Percentiles rank a stretch among this genome's conserved stretches.
Conservation (phyloP, 805 yeast genomes). For the Saccharomycopsis guyanensis region DNA sequence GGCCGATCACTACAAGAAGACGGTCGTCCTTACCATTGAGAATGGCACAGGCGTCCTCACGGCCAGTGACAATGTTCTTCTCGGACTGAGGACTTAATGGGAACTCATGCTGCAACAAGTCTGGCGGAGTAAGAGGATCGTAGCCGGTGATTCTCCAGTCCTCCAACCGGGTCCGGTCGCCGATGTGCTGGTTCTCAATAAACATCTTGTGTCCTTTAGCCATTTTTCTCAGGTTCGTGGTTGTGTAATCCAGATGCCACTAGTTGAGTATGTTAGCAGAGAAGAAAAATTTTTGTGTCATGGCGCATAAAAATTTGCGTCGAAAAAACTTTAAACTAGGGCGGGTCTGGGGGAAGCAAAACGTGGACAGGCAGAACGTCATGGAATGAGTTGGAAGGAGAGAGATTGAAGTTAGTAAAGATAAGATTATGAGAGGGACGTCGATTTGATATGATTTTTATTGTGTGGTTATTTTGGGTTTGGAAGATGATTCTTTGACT, state of each 20-base stretch:
- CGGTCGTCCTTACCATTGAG: constrained; percentile 75
- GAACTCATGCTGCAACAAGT: constrained; percentile 76
- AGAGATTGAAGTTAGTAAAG: too few relatives aligned
- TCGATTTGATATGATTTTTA: too few relatives aligned
- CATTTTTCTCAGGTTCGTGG: constrained; percentile 27
- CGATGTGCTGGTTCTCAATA: constrained; percentile 74
- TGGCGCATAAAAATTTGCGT: background rate
- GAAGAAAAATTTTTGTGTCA: background rate
- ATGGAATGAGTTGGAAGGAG: too few relatives aligned
- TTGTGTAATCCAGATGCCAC: too few relatives aligned
- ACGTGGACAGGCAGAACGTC: too few relatives aligned
- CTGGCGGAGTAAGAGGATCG: constrained; percentile 93
- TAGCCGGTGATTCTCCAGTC: constrained; percentile 80
- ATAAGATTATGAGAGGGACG: too few relatives aligned
- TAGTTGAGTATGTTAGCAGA: too few relatives aligned
- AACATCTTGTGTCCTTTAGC: constrained; percentile 48
- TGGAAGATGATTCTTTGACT: too few relatives aligned
- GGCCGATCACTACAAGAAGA: constrained; percentile 84
- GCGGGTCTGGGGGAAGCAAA: too few relatives aligned
- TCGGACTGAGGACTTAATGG: constrained; percentile 52
- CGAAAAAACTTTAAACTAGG: background rate
- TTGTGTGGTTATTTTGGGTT: too few relatives aligned
- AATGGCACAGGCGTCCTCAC: constrained; percentile 71
- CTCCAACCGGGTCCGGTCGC: constrained; percentile 73
- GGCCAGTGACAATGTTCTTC: constrained; percentile 64